These are phyloP conservation scores for Lactifluus subvellereus DNA, from an alignment of 768 basidiomycete genomes.

Conservation along the genomic window DNA sequence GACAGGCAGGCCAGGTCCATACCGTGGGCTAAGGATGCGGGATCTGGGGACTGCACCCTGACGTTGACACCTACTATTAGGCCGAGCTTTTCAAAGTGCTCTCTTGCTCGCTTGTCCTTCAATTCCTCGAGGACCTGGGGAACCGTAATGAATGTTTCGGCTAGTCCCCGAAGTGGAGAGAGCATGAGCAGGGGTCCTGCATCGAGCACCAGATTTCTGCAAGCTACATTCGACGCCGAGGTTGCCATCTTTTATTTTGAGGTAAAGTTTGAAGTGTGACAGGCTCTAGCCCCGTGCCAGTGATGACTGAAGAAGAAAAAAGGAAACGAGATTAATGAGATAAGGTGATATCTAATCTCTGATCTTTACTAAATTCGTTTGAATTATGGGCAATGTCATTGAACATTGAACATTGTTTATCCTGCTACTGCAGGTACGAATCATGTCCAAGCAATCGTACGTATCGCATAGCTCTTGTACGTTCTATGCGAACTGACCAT, in stretches of 20 bases:
- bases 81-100: conserved; percentile 78
- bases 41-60: conserved; percentile 62
- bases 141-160: conserved; percentile 78
- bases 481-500: conserved; percentile 3
- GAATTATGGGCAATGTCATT: background rate
- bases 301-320: background rate
- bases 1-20: conserved; percentile 22
- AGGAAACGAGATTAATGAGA: background rate
- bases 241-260: conserved; percentile 15
- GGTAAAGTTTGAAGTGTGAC: background rate
- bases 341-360: background rate
- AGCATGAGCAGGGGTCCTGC: conserved; percentile 88
- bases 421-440: background rate
- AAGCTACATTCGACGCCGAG: conserved; percentile 37
- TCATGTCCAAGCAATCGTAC: conserved; percentile 26
- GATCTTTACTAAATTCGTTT: conserved; percentile 1
- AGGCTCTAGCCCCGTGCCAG: no score
- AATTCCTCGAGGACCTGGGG: conserved; percentile 89
- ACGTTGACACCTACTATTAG: conserved; percentile 72
- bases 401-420: background rate
- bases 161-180: conserved; percentile 83
- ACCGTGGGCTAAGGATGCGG: conserved; percentile 63
- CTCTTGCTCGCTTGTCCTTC: conserved; percentile 79
- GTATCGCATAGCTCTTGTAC: background rate
- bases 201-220: conserved; percentile 84